Conservation (phyloP, 148 eudicot species). For the Hydrangea macrophylla region DNA sequence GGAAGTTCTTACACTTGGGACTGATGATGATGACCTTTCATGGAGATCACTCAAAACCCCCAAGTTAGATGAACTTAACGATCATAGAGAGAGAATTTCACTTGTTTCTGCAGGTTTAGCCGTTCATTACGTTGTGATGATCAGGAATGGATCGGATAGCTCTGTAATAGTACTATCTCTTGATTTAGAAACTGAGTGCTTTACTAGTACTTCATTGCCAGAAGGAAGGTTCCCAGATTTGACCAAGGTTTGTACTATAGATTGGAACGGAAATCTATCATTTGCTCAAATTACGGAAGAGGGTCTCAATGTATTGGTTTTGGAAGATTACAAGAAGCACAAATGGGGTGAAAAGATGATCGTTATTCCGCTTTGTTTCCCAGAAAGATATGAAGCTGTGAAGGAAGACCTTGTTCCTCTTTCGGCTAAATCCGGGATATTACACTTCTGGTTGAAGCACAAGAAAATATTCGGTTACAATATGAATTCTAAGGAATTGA, state of each 20-base stretch:
- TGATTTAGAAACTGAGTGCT: slow-evolving; percentile 11
- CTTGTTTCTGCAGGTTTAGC: neutral
- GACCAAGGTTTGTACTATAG: neutral
- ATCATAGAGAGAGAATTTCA: neutral
- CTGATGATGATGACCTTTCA: neutral
- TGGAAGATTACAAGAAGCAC: slow-evolving; percentile 17
- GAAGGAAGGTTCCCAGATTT: neutral
- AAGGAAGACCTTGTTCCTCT: neutral
- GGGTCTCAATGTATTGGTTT: slow-evolving; percentile 11
- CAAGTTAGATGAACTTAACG: neutral
- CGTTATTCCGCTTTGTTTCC: neutral
- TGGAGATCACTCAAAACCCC: slow-evolving; percentile 7
- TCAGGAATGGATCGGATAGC: neutral
- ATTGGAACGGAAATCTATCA: slow-evolving; percentile 13
- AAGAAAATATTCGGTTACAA: neutral
- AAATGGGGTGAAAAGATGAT: slow-evolving; percentile 13
- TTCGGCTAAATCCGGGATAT: neutral
- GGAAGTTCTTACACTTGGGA: slow-evolving; percentile 9
- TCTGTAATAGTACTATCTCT: neutral
- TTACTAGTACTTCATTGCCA: neutral
- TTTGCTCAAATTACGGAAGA: neutral
- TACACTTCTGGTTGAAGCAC: neutral
- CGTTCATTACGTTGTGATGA: neutral
- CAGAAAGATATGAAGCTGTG: neutral
- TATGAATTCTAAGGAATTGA: neutral